phyloP scores from a whole-genome alignment of 352 stramenopile genomes.

The Aphanomyces cochlioides region DNA sequence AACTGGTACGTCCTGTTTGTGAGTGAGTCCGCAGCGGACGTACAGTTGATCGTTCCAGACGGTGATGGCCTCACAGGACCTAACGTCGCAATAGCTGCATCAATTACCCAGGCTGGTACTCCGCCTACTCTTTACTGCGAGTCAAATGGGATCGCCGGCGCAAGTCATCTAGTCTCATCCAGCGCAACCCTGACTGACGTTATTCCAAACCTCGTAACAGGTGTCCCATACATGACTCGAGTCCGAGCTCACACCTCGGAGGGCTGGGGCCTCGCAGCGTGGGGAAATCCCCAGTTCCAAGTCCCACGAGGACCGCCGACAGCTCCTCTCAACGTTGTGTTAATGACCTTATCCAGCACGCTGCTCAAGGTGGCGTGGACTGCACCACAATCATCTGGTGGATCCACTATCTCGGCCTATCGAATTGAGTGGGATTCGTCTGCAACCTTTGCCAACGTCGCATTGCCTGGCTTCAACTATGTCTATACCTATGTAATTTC shows the following conservation, averaged over 20 bases:
- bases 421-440: slow-evolving; percentile 90
- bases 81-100: slow-evolving; percentile 74
- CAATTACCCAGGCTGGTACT: slow-evolving; percentile 57
- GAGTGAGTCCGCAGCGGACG: slow-evolving; percentile 69
- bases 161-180: slow-evolving; percentile 38
- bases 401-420: slow-evolving; percentile 80
- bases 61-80: slow-evolving; percentile 89
- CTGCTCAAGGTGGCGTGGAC: slow-evolving; percentile 80
- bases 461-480: slow-evolving; percentile 63
- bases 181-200: slow-evolving; percentile 37
- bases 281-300: slow-evolving; percentile 51
- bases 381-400: slow-evolving; percentile 56
- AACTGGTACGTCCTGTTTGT: slow-evolving; percentile 96
- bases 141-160: slow-evolving; percentile 39
- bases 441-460: slow-evolving; percentile 63
- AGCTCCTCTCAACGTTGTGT: slow-evolving; percentile 39
- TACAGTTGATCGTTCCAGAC: slow-evolving; percentile 85
- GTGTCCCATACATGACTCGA: slow-evolving; percentile 55
- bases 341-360: slow-evolving; percentile 58
- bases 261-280: slow-evolving; percentile 52
- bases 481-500: slow-evolving; percentile 43
- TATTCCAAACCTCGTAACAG: slow-evolving; percentile 51
- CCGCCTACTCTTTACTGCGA: slow-evolving; percentile 81
- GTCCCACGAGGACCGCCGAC: slow-evolving; percentile 48
- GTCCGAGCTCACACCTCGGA: slow-evolving; percentile 60